Evolutionary conservation across 345 rosid genomes (phyloP), one percentile per base, ranked within the genome.

Genomic region (Erysimum cheiranthoides): DNA sequence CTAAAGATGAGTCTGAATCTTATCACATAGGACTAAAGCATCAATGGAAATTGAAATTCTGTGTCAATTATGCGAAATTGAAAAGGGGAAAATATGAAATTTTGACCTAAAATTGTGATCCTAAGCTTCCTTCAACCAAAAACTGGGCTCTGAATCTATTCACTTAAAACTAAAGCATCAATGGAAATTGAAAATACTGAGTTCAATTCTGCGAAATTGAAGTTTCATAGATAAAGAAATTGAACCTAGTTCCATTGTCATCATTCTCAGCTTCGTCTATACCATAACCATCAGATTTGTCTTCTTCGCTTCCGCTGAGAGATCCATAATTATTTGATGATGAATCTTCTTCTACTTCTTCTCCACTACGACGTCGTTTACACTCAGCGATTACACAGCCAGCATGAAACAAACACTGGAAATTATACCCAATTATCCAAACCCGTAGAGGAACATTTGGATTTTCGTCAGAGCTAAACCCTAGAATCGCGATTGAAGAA

Each of bases 371-470:
- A 50, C 97, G 79, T 61, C 87, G 80, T 78, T 31, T 80, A 63
- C 71, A 92, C 84, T 90, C 93, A 10, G 71, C 66, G 11, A 80
- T 58, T 8, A 95, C 95, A 43, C 92, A 87, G 1, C 71, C 89
- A 51, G 86, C 74, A 66, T 92, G 97, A 54, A 92, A 77, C 77
- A 86, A 35, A 61, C 97, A 92, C 82, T 89, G 97, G 13, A 86
- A 21, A 28, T 60, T 77, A 49, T 94, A 95, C 28, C 91, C 97
- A 25, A 78, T 38, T 4, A 90, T 61, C 99, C 97, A 92, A 57
- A 88, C 17, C 83, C 97, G 86, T 25, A 95, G 69, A 17, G 96
- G 99, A 69, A 83, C 88, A 16, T 35, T 68, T 9, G 94, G 90
- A 36, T 62, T 77, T 77, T 94, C 98, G 8, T 78, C 61, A 21